Percentiles rank a stretch among this genome's conserved stretches.
Evolutionary conservation across 108 stramenopile genomes (phyloP).

Genomic region (Cyclotella distinguenda): DNA sequence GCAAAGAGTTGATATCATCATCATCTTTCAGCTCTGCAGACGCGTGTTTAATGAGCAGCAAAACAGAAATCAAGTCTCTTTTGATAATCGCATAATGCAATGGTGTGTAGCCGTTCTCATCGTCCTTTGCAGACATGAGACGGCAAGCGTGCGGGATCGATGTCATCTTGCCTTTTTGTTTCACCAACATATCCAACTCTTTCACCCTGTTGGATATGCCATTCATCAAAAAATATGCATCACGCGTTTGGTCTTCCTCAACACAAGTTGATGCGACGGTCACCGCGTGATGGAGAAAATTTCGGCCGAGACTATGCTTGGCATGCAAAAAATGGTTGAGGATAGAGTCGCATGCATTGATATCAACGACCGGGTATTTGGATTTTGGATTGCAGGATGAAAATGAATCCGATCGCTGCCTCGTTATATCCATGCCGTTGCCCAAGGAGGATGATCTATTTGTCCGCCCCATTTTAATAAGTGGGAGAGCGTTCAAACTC

Average conservation of each 20-base stretch:
- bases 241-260: slow-evolving; percentile 1
- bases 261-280: not conserved
- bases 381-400: not conserved
- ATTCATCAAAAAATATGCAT: slow-evolving; percentile 23
- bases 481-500: not conserved
- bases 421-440: not conserved
- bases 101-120: slow-evolving; percentile 71
- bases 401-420: not conserved
- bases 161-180: slow-evolving; percentile 3
- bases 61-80: slow-evolving; percentile 49
- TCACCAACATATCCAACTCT: slow-evolving; percentile 13
- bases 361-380: not conserved
- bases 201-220: slow-evolving; percentile 12
- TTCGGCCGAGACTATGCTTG: slow-evolving; percentile 2
- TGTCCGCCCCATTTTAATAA: slow-evolving; percentile 14
- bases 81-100: slow-evolving; percentile 61
- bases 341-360: slow-evolving; percentile 11
- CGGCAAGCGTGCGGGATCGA: slow-evolving; percentile 3
- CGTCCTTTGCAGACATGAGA: slow-evolving; percentile 27
- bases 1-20: not conserved
- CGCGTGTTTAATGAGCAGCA: slow-evolving; percentile 59
- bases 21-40: slow-evolving; percentile 9
- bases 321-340: slow-evolving; percentile 18
- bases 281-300: slow-evolving; percentile 11
- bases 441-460: slow-evolving; percentile 16